A percentile compares a stretch with the other conserved stretches of the same genome.
Evolutionary conservation across 352 stramenopile species (phyloP).

Genomic region (Pythium vanterpoolii): DNA sequence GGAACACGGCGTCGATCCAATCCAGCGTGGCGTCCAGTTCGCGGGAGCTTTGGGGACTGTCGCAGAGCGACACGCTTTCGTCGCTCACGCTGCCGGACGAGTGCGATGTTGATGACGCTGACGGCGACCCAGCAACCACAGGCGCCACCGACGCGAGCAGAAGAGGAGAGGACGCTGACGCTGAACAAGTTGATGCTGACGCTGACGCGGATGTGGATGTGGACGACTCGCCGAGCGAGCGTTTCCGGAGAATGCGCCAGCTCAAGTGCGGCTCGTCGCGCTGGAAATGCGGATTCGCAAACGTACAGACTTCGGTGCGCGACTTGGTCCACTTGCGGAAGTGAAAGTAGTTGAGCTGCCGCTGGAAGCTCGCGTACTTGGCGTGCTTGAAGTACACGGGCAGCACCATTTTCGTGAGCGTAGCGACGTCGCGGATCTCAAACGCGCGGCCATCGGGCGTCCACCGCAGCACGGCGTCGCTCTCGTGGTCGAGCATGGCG

Average conservation of each 20-base stretch:
- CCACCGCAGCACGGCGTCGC: conserved; percentile 24
- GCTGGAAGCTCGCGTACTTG: conserved; percentile 93
- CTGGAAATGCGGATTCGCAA: conserved; percentile 46
- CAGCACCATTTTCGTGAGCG: conserved; percentile 42
- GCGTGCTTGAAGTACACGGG: conserved; percentile 94
- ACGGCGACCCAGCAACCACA: no score
- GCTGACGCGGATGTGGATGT: no score
- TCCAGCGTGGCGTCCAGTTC: conserved; percentile 27
- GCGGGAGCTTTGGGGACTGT: background rate
- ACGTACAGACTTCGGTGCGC: conserved; percentile 73
- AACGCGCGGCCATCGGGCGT: conserved; percentile 28
- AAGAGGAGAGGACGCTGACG: background rate
- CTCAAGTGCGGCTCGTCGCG: conserved; percentile 27
- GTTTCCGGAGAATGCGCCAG: conserved; percentile 27
- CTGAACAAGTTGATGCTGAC: no score
- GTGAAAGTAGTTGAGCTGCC: conserved; percentile 94
- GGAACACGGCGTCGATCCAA: conserved; percentile 69
- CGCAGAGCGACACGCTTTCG: background rate
- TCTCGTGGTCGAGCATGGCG: conserved; percentile 52
- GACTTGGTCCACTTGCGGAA: conserved; percentile 91
- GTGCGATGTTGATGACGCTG: background rate
- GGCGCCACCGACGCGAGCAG: no score
- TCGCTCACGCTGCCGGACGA: conserved; percentile 3
- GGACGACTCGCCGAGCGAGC: no score
- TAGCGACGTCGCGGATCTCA: conserved; percentile 32